Percentiles rank a stretch among this genome's conserved stretches.
phyloP scores from a whole-genome alignment of 352 stramenopile species.

The Globisporangium emineosum region DNA sequence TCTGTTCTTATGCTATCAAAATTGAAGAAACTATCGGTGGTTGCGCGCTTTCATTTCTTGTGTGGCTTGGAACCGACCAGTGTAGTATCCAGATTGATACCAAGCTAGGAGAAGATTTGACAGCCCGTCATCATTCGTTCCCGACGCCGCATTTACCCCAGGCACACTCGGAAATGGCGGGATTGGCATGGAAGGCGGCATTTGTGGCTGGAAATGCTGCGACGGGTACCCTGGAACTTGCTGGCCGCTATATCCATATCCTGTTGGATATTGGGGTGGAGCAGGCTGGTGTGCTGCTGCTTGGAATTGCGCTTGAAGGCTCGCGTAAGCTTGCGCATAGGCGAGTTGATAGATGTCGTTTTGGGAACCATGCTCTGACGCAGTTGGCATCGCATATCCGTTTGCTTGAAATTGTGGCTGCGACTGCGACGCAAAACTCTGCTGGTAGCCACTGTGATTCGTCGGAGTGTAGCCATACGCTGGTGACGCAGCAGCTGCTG shows the following conservation, averaged over 20 bases:
- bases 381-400: conserved; percentile 1
- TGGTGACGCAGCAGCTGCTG: background rate
- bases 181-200: conserved; percentile 13
- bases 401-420: background rate
- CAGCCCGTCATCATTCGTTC: conserved; percentile 47
- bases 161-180: conserved; percentile 17
- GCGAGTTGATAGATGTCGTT: conserved; percentile 59
- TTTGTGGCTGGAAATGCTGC: conserved; percentile 15
- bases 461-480: conserved; percentile 9
- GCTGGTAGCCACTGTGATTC: background rate
- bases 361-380: background rate
- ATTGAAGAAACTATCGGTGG: conserved; percentile 11
- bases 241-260: conserved; percentile 14
- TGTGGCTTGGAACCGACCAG: conserved; percentile 70
- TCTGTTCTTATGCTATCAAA: background rate
- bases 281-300: conserved; percentile 16
- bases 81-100: conserved; percentile 86
- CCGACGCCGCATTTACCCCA: conserved; percentile 15
- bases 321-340: conserved; percentile 65
- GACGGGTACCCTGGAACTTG: conserved; percentile 20
- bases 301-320: conserved; percentile 59
- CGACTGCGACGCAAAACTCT: background rate
- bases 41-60: conserved; percentile 59
- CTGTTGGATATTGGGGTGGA: conserved; percentile 11
- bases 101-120: conserved; percentile 76